These are phyloP conservation scores for Cordyceps cateniannulata DNA, from an alignment of 2,329 filamentous ascomycete genomes.

Conservation along the genomic window DNA sequence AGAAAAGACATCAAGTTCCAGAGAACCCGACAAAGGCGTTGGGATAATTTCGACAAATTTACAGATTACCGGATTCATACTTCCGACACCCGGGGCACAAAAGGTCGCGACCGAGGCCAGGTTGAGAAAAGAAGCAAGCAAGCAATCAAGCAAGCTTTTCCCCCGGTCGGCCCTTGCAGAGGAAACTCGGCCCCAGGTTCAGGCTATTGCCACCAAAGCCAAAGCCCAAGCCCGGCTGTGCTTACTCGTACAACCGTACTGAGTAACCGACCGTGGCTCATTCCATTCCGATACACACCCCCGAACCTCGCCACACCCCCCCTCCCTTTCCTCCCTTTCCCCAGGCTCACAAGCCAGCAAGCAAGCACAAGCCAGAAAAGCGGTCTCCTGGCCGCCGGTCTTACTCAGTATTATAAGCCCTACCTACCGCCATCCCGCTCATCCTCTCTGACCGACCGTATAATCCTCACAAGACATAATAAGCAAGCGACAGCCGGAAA, in stretches of 20 bases:
- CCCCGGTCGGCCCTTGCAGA: not conserved
- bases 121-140: not conserved
- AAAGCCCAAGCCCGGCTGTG: constrained; percentile 1
- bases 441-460: not conserved
- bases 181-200: not conserved
- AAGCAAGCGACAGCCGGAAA: constrained; percentile 9
- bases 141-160: not conserved
- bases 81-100: constrained; percentile 2
- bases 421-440: constrained; percentile 4
- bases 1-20: not conserved
- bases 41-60: not conserved
- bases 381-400: constrained; percentile 5
- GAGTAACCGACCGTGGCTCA: not conserved
- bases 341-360: not conserved
- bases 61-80: constrained; percentile 7
- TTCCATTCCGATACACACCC: not conserved
- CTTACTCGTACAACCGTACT: not conserved
- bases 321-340: not conserved
- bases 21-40: not conserved
- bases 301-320: constrained; percentile 2
- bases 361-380: constrained; percentile 10
- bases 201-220: not conserved
- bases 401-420: constrained; percentile 12
- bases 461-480: constrained; percentile 1
- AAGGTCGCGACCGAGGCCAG: constrained; percentile 5